Conservation (phyloP, 805 yeast species). For the Myxozyma mucilagina region DNA sequence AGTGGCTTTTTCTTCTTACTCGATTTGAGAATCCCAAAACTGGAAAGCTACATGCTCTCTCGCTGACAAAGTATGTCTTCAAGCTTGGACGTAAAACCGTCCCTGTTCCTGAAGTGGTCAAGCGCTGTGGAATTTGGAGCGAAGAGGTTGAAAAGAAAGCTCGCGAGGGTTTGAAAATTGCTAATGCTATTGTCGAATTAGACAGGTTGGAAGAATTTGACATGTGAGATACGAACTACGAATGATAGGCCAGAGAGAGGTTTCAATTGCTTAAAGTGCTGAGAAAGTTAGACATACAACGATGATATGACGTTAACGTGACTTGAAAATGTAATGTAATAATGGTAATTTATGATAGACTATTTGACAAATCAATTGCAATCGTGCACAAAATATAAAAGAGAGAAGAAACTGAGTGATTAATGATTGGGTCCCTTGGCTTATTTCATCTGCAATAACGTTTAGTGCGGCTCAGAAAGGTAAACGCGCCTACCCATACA, state of each 20-base stretch:
- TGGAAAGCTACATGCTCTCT: slow-evolving; percentile 53
- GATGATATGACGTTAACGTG: no score
- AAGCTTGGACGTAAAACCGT: slow-evolving; percentile 78
- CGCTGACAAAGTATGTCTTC: slow-evolving; percentile 77
- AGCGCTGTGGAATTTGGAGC: slow-evolving; percentile 53
- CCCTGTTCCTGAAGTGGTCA: slow-evolving; percentile 53
- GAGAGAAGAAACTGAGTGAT: no score
- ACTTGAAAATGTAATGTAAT: no score
- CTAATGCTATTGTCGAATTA: slow-evolving; percentile 33
- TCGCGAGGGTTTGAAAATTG: slow-evolving; percentile 33
- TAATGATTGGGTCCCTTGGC: no score
- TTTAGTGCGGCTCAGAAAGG: not conserved
- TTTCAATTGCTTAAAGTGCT: no score
- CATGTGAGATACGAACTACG: not conserved
- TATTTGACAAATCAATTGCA: no score
- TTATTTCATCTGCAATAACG: no score
- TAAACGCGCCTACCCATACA: no score
- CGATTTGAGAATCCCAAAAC: slow-evolving; percentile 51
- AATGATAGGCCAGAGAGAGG: no score
- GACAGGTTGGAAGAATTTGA: slow-evolving; percentile 31
- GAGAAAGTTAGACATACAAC: no score
- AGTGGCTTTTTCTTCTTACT: slow-evolving; percentile 76
- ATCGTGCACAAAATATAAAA: no score
- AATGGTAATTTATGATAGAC: no score
- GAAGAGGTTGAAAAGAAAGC: slow-evolving; percentile 49